Evolutionary conservation across 306 rosid genomes (phyloP), one percentile per base, ranked within the genome.

Genomic region (Fagus crenata): DNA sequence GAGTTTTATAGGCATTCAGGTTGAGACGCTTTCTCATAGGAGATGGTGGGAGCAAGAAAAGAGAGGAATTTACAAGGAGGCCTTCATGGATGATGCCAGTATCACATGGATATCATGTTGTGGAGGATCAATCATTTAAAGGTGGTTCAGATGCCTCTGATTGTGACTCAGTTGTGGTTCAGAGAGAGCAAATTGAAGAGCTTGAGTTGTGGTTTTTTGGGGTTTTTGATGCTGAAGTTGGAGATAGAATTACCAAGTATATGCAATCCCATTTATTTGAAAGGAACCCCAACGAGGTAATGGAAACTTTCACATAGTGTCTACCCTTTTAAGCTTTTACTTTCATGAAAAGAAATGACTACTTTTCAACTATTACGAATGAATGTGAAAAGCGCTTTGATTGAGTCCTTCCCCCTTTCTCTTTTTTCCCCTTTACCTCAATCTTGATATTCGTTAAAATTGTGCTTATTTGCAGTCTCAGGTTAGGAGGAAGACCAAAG

Each of bases 71-170:
- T 13, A 35, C 67, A 56, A 82, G 41, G 69, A 87, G 86, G 63
- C 82, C 86, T 8, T 86, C 94, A 68, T 90, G 97, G 98, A 89
- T 92, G 96, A 75, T 79, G 77, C 96, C 98, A 71, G 83, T 94
- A 41, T 81, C 89, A 32, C 97, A 94, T 78, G 98, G 98, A 0
- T 83, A 80, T 59, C 86, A 90, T 55, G 88, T 85, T 15, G 80
- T 85, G 12, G 80, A 83, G 59, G 84, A 74, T 53, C 71, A 67
- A 22, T 33, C 67, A 12, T 49, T 69, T 69, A 60, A 53, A 18
- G 80, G 71, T 33, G 78, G 67, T 67, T 78, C 83, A 70, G 88
- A 79, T 36, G 80, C 84, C 6, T 74, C 83, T 0, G 85, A 90
- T 2, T 58, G 58, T 13, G 96, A 92, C 82, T 84, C 86, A 32